Base-by-base conservation (phyloP, 345 rosid species). In the Boechera divaricarpa region DNA sequence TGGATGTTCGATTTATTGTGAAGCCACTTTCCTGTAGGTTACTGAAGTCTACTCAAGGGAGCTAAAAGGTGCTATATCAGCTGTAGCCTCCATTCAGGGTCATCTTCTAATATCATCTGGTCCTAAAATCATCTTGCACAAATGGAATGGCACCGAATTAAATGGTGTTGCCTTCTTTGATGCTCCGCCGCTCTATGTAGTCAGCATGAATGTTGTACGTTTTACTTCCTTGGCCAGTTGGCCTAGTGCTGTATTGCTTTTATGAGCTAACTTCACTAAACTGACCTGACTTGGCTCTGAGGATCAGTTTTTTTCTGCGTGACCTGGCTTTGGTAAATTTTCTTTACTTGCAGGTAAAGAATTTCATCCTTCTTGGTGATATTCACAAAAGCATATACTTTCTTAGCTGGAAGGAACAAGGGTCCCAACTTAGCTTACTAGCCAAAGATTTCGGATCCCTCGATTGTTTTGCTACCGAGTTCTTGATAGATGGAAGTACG, bases 331-430 rank as follows among this genome's bases (percentile, higher is more conserved):
- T 75, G 64, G 28, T 57, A 75, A 79, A 73, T 72, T 55, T 26
- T 39, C 61, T 66, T 42, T 28, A 74, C 62, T 67, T 63, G 67
- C 89, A 95, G 99, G 99, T 95, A 64, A 95, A 95, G 85, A 91
- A 86, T 86, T 95, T 95, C 81, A 91, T 95, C 78, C 91, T 95
- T 35, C 86, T 92, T 72, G 94, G 98, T 32, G 98, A 93, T 70
- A 79, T 91, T 85, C 97, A 95, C 84, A 87, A 91, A 84, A 92
- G 99, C 82, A 88, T 91, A 77, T 89, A 89, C 83, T 95, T 95
- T 78, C 93, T 95, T 73, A 91, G 85, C 80, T 95, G 99, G 99
- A 95, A 91, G 82, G 99, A 95, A 83, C 96, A 92, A 82, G 99
- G 97, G 62, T 87, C 99, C 79, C 98, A 92, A 76, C 97, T 95